phyloP scores from a whole-genome alignment of 148 eudicot genomes.

The Chenopodium formosanum region DNA sequence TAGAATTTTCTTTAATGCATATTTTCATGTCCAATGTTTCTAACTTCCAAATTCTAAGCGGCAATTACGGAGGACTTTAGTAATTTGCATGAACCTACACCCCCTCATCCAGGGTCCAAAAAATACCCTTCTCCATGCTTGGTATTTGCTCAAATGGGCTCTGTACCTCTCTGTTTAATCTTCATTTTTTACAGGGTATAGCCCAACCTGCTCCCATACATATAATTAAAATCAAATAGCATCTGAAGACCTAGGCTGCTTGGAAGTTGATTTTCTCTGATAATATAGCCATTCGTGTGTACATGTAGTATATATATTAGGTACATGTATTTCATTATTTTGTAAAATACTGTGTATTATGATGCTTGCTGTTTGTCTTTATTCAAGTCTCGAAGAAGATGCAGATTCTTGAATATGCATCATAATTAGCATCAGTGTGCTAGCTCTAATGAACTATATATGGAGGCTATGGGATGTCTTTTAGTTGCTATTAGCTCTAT shows the following conservation, averaged over 20 bases:
- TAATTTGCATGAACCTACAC: neutral
- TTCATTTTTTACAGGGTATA: neutral
- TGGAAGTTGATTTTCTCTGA: neutral
- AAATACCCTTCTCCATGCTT: neutral
- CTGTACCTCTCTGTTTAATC: neutral
- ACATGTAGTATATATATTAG: neutral
- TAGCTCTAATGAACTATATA: neutral
- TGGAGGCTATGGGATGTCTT: neutral
- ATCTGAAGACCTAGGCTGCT: constrained; percentile 11
- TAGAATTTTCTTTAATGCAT: neutral
- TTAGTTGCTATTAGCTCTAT: neutral
- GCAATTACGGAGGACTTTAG: neutral
- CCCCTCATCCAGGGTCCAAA: neutral
- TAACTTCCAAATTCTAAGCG: neutral
- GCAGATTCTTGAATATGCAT: neutral
- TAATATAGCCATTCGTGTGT: neutral
- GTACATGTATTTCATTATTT: neutral
- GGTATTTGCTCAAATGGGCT: neutral
- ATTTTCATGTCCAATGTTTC: neutral
- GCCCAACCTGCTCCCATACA: neutral
- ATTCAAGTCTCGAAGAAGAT: neutral
- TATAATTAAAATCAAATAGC: neutral
- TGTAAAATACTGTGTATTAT: neutral
- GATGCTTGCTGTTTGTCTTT: neutral
- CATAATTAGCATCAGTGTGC: too few relatives aligned